Evolutionary conservation across 306 rosid genomes (phyloP), one percentile per base, ranked within the genome.

Genomic region (Boehmeria nivea): DNA sequence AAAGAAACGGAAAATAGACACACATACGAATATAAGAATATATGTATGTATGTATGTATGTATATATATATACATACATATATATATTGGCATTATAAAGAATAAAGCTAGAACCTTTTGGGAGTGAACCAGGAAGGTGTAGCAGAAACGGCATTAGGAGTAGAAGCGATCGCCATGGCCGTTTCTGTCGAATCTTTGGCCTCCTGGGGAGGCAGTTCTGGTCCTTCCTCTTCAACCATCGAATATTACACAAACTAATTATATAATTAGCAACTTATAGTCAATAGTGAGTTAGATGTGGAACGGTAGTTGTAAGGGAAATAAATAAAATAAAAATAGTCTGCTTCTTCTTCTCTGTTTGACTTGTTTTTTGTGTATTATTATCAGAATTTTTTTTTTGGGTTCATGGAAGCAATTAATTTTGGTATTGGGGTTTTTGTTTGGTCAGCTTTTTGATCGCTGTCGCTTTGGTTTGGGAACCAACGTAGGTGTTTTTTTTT

Each of bases 41-140:
- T n/a, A n/a, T n/a, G n/a, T n/a, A n/a, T n/a, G n/a, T n/a, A n/a
- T n/a, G n/a, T n/a, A n/a, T n/a, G n/a, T n/a, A n/a, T n/a, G n/a
- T n/a, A n/a, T n/a, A n/a, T n/a, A n/a, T n/a, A n/a, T n/a, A n/a
- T n/a, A 0, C 36, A 31, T 4, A 31, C 5, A 31, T 10, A 31
- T 1, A 31, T 4, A 31, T 31, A 4, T 31, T 10, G 36, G 36
- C 36, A 31, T 1, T 12, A 40, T 28, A 63, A 39, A 34, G 51
- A 9, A 17, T n/a, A n/a, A n/a, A n/a, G n/a, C n/a, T n/a, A n/a
- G 14, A 42, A 84, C 94, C 89, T 80, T 51, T 78, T 84, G 27
- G 96, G 94, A 40, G 96, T 82, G 74, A 84, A 82, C 88, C 94
- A 88, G 22, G 94, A 84, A 37, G 78, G 62, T 22, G 34, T 13